These are phyloP conservation scores for Alternaria gansuensis DNA, from an alignment of 2,329 filamentous ascomycete species.

Conservation along the genomic window DNA sequence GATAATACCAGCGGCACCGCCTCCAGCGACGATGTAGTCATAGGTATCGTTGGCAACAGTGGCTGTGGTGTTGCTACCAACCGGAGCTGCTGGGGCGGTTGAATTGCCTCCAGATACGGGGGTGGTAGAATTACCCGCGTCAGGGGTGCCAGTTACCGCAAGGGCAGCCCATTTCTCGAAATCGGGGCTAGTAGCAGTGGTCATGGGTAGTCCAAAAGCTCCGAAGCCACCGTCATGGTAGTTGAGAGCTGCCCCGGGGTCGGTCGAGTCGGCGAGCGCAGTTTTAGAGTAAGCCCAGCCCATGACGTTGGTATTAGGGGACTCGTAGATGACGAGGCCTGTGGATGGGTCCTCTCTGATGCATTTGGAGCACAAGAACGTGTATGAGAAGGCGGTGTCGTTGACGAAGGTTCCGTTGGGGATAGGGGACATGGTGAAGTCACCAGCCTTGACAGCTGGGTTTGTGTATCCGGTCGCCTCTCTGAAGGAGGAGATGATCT, in stretches of 20 bases:
- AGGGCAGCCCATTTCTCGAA: slow-evolving; percentile 49
- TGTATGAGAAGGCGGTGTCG: slow-evolving; percentile 63
- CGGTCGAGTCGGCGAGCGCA: slow-evolving; percentile 38
- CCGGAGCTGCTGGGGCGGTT: slow-evolving; percentile 23
- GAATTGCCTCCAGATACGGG: slow-evolving; percentile 41
- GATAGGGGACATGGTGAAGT: slow-evolving; percentile 57
- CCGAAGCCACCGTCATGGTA: slow-evolving; percentile 49
- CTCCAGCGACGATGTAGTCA: slow-evolving; percentile 71
- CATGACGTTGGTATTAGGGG: slow-evolving; percentile 37
- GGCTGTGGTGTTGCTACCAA: slow-evolving; percentile 45
- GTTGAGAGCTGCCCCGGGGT: slow-evolving; percentile 33
- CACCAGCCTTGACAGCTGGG: slow-evolving; percentile 57
- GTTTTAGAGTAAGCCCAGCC: slow-evolving; percentile 46
- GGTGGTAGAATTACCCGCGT: slow-evolving; percentile 38
- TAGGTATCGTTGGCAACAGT: slow-evolving; percentile 55
- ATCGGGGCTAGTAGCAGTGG: slow-evolving; percentile 43
- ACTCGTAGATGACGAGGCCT: slow-evolving; percentile 38
- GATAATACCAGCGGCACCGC: slow-evolving; percentile 68
- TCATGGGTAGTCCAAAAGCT: slow-evolving; percentile 42
- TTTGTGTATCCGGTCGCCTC: slow-evolving; percentile 60
- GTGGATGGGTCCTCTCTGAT: slow-evolving; percentile 37
- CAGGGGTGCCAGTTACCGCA: slow-evolving; percentile 33
- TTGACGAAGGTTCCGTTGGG: slow-evolving; percentile 63
- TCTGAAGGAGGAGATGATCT: slow-evolving; percentile 59
- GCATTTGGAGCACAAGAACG: slow-evolving; percentile 61